phyloP scores from a whole-genome alignment of 768 basidiomycete species.

The Boletus bicolor region DNA sequence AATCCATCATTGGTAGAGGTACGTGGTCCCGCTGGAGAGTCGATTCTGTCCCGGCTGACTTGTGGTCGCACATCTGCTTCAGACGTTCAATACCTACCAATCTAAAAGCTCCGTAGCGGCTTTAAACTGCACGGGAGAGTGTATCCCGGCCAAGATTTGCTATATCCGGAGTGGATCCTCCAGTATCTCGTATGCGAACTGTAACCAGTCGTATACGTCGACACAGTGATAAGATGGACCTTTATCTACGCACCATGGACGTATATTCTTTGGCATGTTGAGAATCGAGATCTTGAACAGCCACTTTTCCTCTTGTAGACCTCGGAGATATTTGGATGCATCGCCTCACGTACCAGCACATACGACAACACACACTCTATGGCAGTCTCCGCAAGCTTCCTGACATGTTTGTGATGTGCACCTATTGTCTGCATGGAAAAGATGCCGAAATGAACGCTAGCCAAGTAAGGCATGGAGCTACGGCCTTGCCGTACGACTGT shows the following conservation, averaged over 20 bases:
- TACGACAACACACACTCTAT: not conserved
- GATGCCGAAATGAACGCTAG: not conserved
- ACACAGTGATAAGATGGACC: constrained; percentile 33
- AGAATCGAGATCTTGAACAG: not conserved
- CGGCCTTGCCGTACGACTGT: not conserved
- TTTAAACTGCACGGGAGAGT: constrained; percentile 53
- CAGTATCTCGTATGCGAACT: constrained; percentile 55
- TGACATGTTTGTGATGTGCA: not conserved
- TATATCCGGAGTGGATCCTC: constrained; percentile 71
- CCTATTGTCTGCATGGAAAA: not conserved
- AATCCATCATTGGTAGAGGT: constrained; percentile 24
- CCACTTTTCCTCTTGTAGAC: not conserved
- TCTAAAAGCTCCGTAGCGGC: constrained; percentile 61
- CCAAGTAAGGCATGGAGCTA: too few species aligned
- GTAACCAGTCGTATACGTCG: constrained; percentile 59
- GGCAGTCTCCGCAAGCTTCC: not conserved
- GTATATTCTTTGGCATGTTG: too few species aligned
- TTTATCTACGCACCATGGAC: not conserved
- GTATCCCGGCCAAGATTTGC: constrained; percentile 60
- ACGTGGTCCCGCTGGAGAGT: not conserved
- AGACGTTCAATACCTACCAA: constrained; percentile 66
- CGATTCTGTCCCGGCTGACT: not conserved
- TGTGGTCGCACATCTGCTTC: too few species aligned
- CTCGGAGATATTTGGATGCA: too few species aligned
- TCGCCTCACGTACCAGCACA: not conserved